Conservation (phyloP, 2,329 filamentous ascomycete genomes). For the Trichoderma breve region DNA sequence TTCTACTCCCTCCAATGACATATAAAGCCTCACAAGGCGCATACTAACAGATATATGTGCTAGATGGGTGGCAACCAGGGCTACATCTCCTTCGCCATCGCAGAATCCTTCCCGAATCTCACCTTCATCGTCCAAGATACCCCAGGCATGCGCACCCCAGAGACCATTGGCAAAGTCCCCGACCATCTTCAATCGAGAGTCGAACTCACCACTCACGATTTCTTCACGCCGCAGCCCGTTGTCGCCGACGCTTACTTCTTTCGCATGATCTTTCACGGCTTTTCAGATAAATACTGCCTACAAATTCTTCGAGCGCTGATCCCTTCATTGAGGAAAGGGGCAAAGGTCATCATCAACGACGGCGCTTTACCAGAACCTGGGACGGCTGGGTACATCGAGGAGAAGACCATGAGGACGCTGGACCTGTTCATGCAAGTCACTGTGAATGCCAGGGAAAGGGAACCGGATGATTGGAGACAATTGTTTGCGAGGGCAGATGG, state of each 20-base stretch:
- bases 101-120: conserved; percentile 18
- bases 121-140: conserved; percentile 25
- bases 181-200: conserved; percentile 24
- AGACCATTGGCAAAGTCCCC: conserved; percentile 25
- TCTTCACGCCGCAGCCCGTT: conserved; percentile 30
- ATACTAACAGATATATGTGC: neutral
- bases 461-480: conserved; percentile 17
- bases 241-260: conserved; percentile 32
- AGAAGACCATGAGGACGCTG: conserved; percentile 16
- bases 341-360: conserved; percentile 30
- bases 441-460: conserved; percentile 20
- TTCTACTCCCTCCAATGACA: neutral
- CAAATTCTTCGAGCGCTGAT: conserved; percentile 33
- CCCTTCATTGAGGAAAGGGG: conserved; percentile 30
- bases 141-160: conserved; percentile 25
- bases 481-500: conserved; percentile 18
- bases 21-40: neutral
- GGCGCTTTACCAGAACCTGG: conserved; percentile 26
- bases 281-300: conserved; percentile 34
- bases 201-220: conserved; percentile 29
- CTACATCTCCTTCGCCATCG: conserved; percentile 20
- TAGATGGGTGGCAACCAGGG: conserved; percentile 22
- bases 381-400: conserved; percentile 16
- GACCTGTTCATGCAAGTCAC: conserved; percentile 22
- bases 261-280: conserved; percentile 36